Base-by-base conservation (phyloP, 1,139 yeast species). In the Magnusiomyces magnusii region DNA sequence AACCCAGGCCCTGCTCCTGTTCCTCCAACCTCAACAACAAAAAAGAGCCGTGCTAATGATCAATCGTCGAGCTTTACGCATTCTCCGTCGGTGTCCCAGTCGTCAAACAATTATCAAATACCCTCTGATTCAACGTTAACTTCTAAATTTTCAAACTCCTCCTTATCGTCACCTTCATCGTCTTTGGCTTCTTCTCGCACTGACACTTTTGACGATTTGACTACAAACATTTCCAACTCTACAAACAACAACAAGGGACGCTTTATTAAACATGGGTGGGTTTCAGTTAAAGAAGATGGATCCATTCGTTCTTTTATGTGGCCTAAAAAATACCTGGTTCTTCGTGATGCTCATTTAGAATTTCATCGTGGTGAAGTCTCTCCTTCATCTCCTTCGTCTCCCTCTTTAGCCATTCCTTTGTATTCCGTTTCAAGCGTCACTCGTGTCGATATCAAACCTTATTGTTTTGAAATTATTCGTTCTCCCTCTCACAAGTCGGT, bases 221-320 rank as follows among this genome's bases (percentile, higher is more conserved):
- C n/a, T n/a, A n/a, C n/a, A n/a, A n/a, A n/a, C n/a, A n/a, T 19
- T 24, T 15, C 28, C 27, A 25, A 23, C 23, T 50, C 53, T 51
- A 39, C 7, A n/a, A n/a, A n/a, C n/a, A n/a, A n/a, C n/a, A n/a
- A n/a, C 25, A 31, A 31, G 13, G 63, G 60, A 9, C 50, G 58
- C 31, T 57, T 62, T 36, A 63, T 69, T 53, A 72, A 70, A 60
- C 78, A 77, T 59, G 97, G 98, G 0, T 92, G 97, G 96, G 92
- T 89, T 28, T 88, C 89, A 59, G 85, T 90, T 59, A 91, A 90
- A 71, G 98, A 92, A 67, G 98, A 92, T 67, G 96, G 97, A 24
- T 64, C 73, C 24, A 74, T 76, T 57, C 81, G 89, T 63, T 83
- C 92, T 17, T 90, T 92, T 71, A 78, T 96, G 66, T 93, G 98